Base-by-base conservation (phyloP, 2,329 filamentous ascomycete genomes). In the Chrysoporthe deuterocubensis region DNA sequence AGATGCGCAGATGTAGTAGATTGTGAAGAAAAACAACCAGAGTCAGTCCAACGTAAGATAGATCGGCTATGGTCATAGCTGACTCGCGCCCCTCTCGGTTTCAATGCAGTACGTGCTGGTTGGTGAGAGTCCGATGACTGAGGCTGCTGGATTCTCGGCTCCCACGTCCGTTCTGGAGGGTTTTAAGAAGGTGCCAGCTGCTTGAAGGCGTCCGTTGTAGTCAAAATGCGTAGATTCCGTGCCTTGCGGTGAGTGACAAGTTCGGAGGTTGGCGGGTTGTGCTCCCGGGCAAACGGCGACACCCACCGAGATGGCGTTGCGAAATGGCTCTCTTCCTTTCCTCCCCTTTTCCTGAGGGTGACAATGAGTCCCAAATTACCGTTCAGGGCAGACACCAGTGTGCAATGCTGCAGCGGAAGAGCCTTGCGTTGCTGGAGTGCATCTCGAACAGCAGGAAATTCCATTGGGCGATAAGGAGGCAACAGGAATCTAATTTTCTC, bases 11-110 rank as follows among this genome's bases (percentile, higher is more conserved):
- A 74, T 86, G 85, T 69, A 84, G 80, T 65, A 87, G 77, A 63
- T 84, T 84, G 52, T 82, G 84, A 71, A 87, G 77, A 73, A 87
- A 87, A 72, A 86, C 82, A 64, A 85, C 77, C 71, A 85, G 79
- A 71, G 84, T 79, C 62, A 86, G 77, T 70, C 86, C 74, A 44
- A 85, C 77, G n/a, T 84, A 81, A 61, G 84, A 84, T 37, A 87
- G 74, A 76, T 86, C 82, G 73, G 80, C 78, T 68, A 87, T 77
- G 74, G 84, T 81, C 84, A 87, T 87, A 70, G 62, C 75, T 66
- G 63, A 56, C 32, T 44, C 46, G 21, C 48, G 42, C 26, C 21
- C 26, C 61, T 26, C 34, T 40, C 34, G 54, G 14, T 9, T 40
- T 34, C 16, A 14, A 57, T 37, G 3, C 34, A 40, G 50, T 34